A percentile compares a stretch with the other conserved stretches of the same genome.
Conservation (phyloP, 2,329 filamentous ascomycete species). For the Arthrinium puccinioides region DNA sequence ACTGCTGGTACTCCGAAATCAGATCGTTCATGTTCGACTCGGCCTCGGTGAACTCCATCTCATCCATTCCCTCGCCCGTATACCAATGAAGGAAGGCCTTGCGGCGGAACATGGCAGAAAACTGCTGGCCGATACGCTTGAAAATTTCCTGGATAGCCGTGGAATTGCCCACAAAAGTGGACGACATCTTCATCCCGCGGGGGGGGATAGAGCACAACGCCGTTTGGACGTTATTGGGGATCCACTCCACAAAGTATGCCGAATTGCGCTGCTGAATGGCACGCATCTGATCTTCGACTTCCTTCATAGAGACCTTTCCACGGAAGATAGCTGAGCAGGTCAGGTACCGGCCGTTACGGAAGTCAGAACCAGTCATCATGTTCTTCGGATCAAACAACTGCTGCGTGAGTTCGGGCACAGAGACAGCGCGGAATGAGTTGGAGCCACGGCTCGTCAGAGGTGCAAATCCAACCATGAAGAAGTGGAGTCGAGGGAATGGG, state of each 20-base stretch:
- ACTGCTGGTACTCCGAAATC: constrained; percentile 99
- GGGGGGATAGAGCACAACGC: constrained; percentile 98
- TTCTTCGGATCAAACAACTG: constrained; percentile 99
- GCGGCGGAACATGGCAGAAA: constrained; percentile 99
- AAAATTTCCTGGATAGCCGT: constrained; percentile 99
- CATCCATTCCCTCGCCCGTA: constrained; percentile 99
- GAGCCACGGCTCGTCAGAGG: constrained; percentile 89
- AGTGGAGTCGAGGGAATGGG: constrained; percentile 98
- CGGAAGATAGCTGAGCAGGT: constrained; percentile 99
- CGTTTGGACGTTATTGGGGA: constrained; percentile 99
- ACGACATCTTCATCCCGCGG: constrained; percentile 96
- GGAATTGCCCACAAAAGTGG: constrained; percentile 98
- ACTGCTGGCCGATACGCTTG: constrained; percentile 99
- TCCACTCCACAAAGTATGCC: constrained; percentile 99
- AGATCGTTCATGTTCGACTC: constrained; percentile 99
- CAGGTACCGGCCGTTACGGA: constrained; percentile 98
- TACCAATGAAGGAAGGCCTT: constrained; percentile 99
- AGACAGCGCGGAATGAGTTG: constrained; percentile 93
- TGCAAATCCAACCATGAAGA: constrained; percentile 99
- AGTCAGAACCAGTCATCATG: constrained; percentile 99
- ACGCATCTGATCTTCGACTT: constrained; percentile 99
- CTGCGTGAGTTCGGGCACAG: constrained; percentile 95
- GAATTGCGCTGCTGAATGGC: constrained; percentile 99
- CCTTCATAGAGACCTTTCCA: constrained; percentile 99
- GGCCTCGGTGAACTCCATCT: constrained; percentile 99